phyloP scores from a whole-genome alignment of 768 basidiomycete species.

The Lyophyllum decastes region DNA sequence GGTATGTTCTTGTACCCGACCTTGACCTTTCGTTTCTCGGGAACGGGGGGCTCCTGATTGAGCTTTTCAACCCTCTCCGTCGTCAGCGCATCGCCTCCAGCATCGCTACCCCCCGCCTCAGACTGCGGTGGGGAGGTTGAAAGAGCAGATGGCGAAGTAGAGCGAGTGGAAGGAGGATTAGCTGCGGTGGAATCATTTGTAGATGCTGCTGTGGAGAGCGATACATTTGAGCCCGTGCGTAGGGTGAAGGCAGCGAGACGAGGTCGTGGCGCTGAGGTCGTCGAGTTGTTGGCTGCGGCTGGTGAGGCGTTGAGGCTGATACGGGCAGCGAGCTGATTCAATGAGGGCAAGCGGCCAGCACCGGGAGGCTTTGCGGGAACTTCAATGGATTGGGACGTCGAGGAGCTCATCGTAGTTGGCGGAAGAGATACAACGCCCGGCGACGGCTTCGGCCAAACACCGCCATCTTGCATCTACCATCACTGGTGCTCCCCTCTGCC shows the following conservation, averaged over 20 bases:
- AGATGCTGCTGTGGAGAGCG: conserved; percentile 50
- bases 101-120: conserved; percentile 34
- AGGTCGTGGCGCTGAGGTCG: conserved; percentile 51
- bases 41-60: conserved; percentile 49
- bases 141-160: conserved; percentile 60
- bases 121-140: conserved; percentile 49
- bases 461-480: conserved; percentile 5
- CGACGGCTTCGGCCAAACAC: conserved; percentile 12
- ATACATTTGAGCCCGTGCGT: conserved; percentile 60
- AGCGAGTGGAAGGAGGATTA: conserved; percentile 66
- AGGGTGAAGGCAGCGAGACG: conserved; percentile 75
- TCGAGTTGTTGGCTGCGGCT: conserved; percentile 21
- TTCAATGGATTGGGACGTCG: conserved; percentile 15
- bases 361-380: conserved; percentile 20
- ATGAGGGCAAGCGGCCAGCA: conserved; percentile 58
- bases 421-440: conserved; percentile 7
- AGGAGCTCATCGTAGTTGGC: conserved; percentile 22
- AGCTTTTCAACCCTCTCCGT: conserved; percentile 66
- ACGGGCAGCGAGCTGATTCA: conserved; percentile 81
- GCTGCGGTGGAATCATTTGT: conserved; percentile 68
- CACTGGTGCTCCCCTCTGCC: not conserved
- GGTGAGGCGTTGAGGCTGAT: conserved; percentile 51
- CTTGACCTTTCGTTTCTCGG: conserved; percentile 35
- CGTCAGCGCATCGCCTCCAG: conserved; percentile 58
- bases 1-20: conserved; percentile 91